Evolutionary conservation across 1,139 yeast species (phyloP).

Genomic region (Geotrichum klebahnii): DNA sequence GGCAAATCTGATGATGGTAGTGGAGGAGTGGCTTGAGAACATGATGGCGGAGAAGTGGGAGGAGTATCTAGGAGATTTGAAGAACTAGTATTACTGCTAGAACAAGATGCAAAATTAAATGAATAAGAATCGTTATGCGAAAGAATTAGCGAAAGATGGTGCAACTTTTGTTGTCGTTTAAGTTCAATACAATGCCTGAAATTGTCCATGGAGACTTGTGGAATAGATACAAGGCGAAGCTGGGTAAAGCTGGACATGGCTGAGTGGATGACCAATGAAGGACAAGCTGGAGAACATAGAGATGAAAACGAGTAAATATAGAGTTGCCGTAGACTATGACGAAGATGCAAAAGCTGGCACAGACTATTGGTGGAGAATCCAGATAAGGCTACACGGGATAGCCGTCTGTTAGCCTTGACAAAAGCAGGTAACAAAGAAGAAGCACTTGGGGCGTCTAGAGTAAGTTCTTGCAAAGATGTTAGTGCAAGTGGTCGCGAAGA

Average conservation of each 20-base stretch:
- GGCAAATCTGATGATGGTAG: no score
- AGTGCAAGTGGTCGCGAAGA: no score
- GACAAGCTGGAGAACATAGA: constrained; percentile 7
- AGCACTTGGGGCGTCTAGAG: constrained; percentile 10
- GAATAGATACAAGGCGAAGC: constrained; percentile 8
- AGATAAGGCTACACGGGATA: constrained; percentile 2
- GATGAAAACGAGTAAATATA: constrained; percentile 12
- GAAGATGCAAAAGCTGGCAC: neutral
- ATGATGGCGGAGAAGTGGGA: neutral
- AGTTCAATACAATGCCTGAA: neutral
- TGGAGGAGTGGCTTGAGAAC: neutral
- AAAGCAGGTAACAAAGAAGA: constrained; percentile 1
- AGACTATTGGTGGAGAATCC: neutral
- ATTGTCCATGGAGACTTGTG: neutral
- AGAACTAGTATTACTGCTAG: neutral
- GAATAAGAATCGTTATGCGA: constrained; percentile 1
- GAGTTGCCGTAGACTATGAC: neutral
- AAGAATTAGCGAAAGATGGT: neutral
- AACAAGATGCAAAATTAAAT: constrained; percentile 1
- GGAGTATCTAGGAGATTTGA: neutral
- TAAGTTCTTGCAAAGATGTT: constrained; percentile 1
- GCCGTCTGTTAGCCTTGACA: constrained; percentile 1
- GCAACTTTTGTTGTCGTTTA: neutral
- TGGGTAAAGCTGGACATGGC: neutral
- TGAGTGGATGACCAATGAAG: constrained; percentile 3